These are phyloP conservation scores for Cystofilobasidium ferigula DNA, from an alignment of 768 basidiomycete genomes.

Conservation along the genomic window DNA sequence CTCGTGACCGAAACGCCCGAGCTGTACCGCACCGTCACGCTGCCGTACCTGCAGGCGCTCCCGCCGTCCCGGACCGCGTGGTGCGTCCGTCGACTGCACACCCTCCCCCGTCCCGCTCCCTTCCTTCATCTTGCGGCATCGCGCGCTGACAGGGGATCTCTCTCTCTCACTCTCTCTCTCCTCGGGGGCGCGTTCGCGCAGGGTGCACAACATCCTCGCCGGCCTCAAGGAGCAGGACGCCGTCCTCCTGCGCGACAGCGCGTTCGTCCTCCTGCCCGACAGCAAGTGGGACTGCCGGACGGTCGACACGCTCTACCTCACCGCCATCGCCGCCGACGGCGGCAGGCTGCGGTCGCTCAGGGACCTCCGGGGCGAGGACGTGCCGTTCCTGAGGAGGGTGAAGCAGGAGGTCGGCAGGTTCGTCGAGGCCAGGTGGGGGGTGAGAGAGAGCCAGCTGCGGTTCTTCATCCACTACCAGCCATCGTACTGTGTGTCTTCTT, in stretches of 20 bases:
- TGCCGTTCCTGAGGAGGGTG: constrained; percentile 53
- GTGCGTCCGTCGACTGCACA: too few relatives aligned
- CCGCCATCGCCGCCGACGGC: constrained; percentile 57
- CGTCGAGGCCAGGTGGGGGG: neutral
- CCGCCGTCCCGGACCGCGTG: constrained; percentile 69
- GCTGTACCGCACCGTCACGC: constrained; percentile 58
- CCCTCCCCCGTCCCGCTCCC: neutral
- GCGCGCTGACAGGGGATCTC: too few relatives aligned
- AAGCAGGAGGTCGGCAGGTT: constrained; percentile 42
- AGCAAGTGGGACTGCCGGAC: constrained; percentile 46
- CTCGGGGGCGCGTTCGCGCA: constrained; percentile 64
- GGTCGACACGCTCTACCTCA: constrained; percentile 67
- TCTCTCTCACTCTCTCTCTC: constrained; percentile 59
- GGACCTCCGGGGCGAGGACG: constrained; percentile 56
- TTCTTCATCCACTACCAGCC: constrained; percentile 93
- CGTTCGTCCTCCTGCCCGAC: constrained; percentile 78
- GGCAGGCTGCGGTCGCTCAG: constrained; percentile 57
- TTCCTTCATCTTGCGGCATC: constrained; percentile 52
- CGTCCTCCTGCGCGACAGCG: constrained; percentile 28
- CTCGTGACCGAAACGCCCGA: constrained; percentile 77
- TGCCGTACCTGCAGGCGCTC: constrained; percentile 67
- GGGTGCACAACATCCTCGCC: constrained; percentile 75
- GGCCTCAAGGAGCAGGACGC: constrained; percentile 19
- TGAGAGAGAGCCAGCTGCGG: constrained; percentile 49
- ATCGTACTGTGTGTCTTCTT: constrained; percentile 62